A percentile compares a stretch with the other conserved stretches of the same genome.
Evolutionary conservation across 257 asterid genomes (phyloP).

Genomic region (Plantago ovata): DNA sequence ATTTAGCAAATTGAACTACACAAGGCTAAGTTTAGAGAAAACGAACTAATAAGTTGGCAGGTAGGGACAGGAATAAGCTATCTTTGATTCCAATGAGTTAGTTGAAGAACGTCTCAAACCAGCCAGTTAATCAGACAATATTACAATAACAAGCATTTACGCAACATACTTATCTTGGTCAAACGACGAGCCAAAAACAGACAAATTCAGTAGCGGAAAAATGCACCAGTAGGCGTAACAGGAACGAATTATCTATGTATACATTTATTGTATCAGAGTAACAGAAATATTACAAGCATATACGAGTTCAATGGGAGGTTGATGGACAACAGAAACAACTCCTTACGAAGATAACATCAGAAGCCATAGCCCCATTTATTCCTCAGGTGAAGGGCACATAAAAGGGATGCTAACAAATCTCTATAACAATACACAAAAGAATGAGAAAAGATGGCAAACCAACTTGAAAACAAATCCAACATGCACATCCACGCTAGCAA

Average conservation of each 20-base stretch:
- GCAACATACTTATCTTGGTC: background rate
- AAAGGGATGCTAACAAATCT: conserved; percentile 40
- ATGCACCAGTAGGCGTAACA: background rate
- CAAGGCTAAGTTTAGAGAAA: too few relatives aligned
- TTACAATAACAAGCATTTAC: too few relatives aligned
- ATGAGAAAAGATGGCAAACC: conserved; percentile 41
- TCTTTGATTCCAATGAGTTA: too few relatives aligned
- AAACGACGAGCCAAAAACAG: background rate
- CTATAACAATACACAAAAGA: conserved; percentile 60
- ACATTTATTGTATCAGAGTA: conserved; percentile 13
- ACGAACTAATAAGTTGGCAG: too few relatives aligned
- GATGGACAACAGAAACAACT: conserved; percentile 14
- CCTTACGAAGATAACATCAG: conserved; percentile 4
- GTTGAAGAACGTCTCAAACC: too few relatives aligned
- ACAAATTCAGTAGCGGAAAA: too few relatives aligned
- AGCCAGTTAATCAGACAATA: too few relatives aligned
- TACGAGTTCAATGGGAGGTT: conserved; percentile 8
- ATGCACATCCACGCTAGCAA: conserved; percentile 7
- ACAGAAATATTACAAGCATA: conserved; percentile 24
- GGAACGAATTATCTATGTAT: conserved; percentile 3
- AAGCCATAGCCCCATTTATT: conserved; percentile 40
- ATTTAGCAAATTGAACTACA: too few relatives aligned
- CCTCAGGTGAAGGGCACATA: conserved; percentile 26
- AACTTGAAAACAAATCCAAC: conserved; percentile 26
- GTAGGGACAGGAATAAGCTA: too few relatives aligned